Evolutionary conservation across 2,329 filamentous ascomycete species (phyloP).

Genomic region (Aspergillus ibericus): DNA sequence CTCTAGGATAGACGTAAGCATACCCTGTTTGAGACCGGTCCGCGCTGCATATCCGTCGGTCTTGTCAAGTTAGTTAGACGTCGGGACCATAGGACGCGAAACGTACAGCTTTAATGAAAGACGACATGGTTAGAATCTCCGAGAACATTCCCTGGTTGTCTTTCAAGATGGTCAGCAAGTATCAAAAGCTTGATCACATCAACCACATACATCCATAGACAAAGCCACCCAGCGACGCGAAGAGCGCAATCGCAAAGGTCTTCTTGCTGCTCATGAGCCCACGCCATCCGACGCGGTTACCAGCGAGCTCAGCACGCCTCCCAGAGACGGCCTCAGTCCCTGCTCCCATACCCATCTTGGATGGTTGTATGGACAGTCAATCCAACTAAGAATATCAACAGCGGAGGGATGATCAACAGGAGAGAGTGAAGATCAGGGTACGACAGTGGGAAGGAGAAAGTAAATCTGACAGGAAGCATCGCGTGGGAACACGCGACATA

Average conservation of each 20-base stretch:
- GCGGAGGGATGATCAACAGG: not conserved
- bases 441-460: not conserved
- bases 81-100: slow-evolving; percentile 25
- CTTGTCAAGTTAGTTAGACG: slow-evolving; percentile 10
- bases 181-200: too few relatives aligned
- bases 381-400: not conserved
- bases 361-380: not conserved
- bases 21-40: slow-evolving; percentile 31
- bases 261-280: slow-evolving; percentile 55
- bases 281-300: slow-evolving; percentile 42
- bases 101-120: slow-evolving; percentile 49
- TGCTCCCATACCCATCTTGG: slow-evolving; percentile 4
- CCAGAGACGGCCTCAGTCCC: slow-evolving; percentile 27
- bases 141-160: slow-evolving; percentile 75
- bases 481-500: not conserved
- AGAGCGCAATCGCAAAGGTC: slow-evolving; percentile 57
- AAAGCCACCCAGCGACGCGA: slow-evolving; percentile 54
- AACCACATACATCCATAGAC: slow-evolving; percentile 57
- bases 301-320: slow-evolving; percentile 36
- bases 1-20: slow-evolving; percentile 44
- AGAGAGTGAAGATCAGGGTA: not conserved
- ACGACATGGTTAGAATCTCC: slow-evolving; percentile 60
- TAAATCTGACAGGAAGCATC: too few relatives aligned
- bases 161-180: not conserved
- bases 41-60: slow-evolving; percentile 29